These are phyloP conservation scores for Antitrichia curtipendula DNA, from an alignment of 225 moss, liverwort and hornwort genomes.

Conservation along the genomic window DNA sequence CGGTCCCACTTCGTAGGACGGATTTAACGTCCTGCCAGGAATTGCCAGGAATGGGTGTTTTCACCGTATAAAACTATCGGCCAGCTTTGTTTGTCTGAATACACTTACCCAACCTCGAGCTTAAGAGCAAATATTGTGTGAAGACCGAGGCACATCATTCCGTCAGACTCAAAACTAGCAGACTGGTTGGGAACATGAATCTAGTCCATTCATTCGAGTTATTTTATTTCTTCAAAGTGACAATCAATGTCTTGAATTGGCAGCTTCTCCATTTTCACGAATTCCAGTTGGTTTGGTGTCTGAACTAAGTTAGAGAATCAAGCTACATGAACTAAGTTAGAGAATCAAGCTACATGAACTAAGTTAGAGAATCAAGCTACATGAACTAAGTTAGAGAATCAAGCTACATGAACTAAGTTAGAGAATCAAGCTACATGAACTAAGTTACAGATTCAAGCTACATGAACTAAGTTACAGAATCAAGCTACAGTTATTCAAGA, in stretches of 20 bases:
- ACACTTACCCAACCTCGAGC: fast-evolving
- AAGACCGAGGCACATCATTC: neutral
- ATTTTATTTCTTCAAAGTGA: neutral
- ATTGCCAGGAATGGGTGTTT: no score
- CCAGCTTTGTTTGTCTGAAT: neutral
- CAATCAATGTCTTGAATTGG: neutral
- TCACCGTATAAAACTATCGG: no score
- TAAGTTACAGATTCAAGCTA: no score
- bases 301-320: neutral
- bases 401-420: no score
- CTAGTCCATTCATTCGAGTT: neutral
- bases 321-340: no score
- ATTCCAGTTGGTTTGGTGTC: neutral
- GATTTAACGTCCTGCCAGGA: no score
- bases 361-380: no score
- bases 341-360: no score
- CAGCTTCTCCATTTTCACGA: neutral
- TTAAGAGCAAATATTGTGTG: neutral
- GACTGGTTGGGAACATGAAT: fast-evolving
- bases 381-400: no score
- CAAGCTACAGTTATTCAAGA: neutral
- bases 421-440: no score
- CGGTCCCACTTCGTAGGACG: no score
- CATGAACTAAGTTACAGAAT: no score
- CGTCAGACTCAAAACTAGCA: neutral